phyloP scores from a whole-genome alignment of 345 rosid species.

The Alliaria petiolata region DNA sequence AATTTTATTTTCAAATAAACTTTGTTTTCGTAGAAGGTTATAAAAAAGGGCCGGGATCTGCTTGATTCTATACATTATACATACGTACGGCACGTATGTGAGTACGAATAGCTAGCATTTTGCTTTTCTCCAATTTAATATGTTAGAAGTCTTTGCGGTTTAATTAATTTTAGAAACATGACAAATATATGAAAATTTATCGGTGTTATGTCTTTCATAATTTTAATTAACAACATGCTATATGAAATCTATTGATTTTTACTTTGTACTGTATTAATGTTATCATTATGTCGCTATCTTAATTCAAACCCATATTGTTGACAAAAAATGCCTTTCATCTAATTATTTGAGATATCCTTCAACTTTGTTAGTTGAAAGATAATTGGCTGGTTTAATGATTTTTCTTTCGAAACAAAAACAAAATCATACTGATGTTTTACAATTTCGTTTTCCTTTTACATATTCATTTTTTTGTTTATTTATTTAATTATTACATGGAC shows the following conservation, averaged over 20 bases:
- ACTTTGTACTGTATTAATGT: neutral
- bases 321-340: too few species aligned
- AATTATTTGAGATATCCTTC: too few species aligned
- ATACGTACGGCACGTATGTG: neutral
- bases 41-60: neutral
- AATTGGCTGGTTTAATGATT: too few species aligned
- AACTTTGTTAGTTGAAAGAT: too few species aligned
- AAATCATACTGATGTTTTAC: too few species aligned
- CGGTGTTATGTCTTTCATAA: neutral
- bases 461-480: neutral
- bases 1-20: neutral
- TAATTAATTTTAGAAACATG: neutral
- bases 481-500: neutral
- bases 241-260: neutral
- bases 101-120: neutral
- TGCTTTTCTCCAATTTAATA: neutral
- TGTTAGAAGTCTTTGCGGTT: neutral
- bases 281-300: neutral
- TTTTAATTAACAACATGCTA: neutral
- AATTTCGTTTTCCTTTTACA: neutral
- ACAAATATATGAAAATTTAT: neutral
- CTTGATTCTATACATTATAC: neutral
- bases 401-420: too few species aligned
- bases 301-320: too few species aligned
- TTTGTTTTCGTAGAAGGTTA: neutral